Evolutionary conservation across 257 asterid genomes (phyloP).

Genomic region (Nicotiana benthamiana): DNA sequence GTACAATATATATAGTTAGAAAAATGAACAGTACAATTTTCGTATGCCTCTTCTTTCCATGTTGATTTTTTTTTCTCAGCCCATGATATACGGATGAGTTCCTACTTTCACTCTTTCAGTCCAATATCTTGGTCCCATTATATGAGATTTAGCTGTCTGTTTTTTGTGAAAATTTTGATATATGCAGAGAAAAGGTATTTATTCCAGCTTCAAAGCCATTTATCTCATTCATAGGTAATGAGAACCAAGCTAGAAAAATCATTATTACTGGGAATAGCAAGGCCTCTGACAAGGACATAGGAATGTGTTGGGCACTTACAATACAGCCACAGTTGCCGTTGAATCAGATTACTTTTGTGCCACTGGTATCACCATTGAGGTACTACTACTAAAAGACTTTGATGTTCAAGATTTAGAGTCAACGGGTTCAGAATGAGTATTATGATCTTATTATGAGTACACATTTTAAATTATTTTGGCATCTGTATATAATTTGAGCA

Average conservation of each 20-base stretch:
- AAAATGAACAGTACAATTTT: too few relatives aligned
- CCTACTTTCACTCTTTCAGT: neutral
- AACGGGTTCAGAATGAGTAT: neutral
- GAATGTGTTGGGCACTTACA: conserved; percentile 41
- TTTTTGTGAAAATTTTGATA: neutral
- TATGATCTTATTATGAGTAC: neutral
- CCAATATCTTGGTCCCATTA: neutral
- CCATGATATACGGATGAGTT: neutral
- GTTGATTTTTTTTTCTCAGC: neutral
- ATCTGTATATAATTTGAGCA: too few relatives aligned
- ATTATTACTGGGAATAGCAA: conserved; percentile 68
- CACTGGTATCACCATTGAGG: conserved; percentile 65
- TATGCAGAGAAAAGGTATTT: conserved; percentile 58
- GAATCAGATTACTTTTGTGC: conserved; percentile 76
- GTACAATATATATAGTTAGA: too few relatives aligned
- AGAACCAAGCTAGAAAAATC: conserved; percentile 19
- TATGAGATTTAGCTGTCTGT: neutral
- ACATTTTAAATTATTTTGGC: too few relatives aligned
- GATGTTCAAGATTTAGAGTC: too few relatives aligned
- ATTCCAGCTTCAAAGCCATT: conserved; percentile 60
- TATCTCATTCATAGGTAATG: conserved; percentile 59
- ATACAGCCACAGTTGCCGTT: conserved; percentile 60
- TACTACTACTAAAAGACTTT: conserved; percentile 4
- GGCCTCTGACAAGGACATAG: conserved; percentile 52
- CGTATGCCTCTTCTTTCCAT: too few relatives aligned